Percentiles rank a stretch among this genome's conserved stretches.
Evolutionary conservation across 805 yeast genomes (phyloP).

Genomic region (Torulaspora gathmanii): DNA sequence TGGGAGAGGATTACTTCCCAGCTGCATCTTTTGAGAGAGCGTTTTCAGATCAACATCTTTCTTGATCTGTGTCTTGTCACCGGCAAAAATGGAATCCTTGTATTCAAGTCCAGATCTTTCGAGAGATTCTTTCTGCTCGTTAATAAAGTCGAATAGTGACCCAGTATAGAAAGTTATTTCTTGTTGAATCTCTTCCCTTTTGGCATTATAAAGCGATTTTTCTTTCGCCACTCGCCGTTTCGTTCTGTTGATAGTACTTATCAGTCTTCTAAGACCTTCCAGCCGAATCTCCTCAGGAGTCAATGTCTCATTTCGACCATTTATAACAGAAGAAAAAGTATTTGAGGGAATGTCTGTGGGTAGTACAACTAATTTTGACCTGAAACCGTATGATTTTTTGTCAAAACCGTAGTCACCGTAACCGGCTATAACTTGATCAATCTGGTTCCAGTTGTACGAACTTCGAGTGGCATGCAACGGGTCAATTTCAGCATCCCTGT

Average conservation of each 20-base stretch:
- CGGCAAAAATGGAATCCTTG: constrained; percentile 36
- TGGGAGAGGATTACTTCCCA: constrained; percentile 53
- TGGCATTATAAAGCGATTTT: constrained; percentile 30
- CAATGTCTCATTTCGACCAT: constrained; percentile 54
- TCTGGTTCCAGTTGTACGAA: constrained; percentile 78
- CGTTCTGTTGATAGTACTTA: constrained; percentile 56
- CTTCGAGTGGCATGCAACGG: constrained; percentile 50
- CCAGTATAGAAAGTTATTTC: constrained; percentile 88
- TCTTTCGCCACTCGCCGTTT: constrained; percentile 45
- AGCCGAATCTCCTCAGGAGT: constrained; percentile 82
- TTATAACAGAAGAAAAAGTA: constrained; percentile 37
- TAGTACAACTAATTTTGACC: constrained; percentile 77
- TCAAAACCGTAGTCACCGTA: constrained; percentile 64
- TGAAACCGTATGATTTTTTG: constrained; percentile 50
- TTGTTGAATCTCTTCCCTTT: constrained; percentile 52
- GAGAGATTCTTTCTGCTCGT: constrained; percentile 45
- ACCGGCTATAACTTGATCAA: constrained; percentile 91
- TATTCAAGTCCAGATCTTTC: constrained; percentile 32
- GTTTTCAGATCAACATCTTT: constrained; percentile 47
- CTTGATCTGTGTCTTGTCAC: constrained; percentile 38
- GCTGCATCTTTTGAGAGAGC: constrained; percentile 61
- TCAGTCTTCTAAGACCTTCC: constrained; percentile 78
- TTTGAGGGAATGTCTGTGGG: constrained; percentile 69
- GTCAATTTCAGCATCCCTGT: constrained; percentile 52
- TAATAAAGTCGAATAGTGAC: constrained; percentile 61